These are phyloP conservation scores for Solanum clarkiae DNA, from an alignment of 257 asterid genomes.

Conservation along the genomic window DNA sequence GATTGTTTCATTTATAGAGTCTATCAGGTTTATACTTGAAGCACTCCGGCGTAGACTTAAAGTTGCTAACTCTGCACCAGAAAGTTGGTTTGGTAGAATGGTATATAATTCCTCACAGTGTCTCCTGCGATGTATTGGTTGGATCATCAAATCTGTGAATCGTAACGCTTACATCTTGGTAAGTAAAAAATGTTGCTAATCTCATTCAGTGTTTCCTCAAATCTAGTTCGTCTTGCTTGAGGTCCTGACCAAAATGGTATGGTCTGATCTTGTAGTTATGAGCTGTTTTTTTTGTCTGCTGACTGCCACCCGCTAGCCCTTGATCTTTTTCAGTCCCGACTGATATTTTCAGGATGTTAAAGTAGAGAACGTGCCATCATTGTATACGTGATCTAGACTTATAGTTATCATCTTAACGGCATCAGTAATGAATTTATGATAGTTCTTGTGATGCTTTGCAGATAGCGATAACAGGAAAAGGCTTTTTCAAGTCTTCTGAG, in stretches of 20 bases:
- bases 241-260: background rate
- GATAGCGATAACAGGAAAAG: conserved; percentile 96
- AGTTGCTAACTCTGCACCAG: conserved; percentile 42
- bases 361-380: background rate
- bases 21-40: conserved; percentile 80
- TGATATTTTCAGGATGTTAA: background rate
- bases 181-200: conserved; percentile 12
- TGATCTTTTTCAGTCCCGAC: no score
- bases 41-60: conserved; percentile 88
- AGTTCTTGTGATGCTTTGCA: conserved; percentile 8
- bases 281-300: background rate
- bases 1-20: conserved; percentile 58
- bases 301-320: background rate
- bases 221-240: background rate
- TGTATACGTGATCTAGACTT: background rate
- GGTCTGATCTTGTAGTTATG: background rate
- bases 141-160: conserved; percentile 76
- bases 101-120: conserved; percentile 45
- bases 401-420: background rate
- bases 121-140: conserved; percentile 57
- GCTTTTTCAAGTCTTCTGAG: conserved; percentile 84
- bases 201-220: background rate
- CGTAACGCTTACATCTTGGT: conserved; percentile 96
- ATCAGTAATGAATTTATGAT: background rate
- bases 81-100: conserved; percentile 51